phyloP scores from a whole-genome alignment of 495 filamentous ascomycete species.

The Articulospora tetracladia region DNA sequence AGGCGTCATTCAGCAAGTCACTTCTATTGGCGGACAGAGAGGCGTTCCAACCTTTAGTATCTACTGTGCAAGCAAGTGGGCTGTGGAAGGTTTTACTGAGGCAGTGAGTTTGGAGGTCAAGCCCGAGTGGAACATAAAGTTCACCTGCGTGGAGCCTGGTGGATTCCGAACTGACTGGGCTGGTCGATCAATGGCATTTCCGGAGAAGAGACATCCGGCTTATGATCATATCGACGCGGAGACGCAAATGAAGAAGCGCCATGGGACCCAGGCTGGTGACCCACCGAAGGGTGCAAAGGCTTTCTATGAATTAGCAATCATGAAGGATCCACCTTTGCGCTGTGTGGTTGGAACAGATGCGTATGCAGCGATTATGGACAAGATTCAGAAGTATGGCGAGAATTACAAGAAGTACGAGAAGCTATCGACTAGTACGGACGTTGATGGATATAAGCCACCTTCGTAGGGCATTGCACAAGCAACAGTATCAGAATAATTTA shows the following conservation, averaged over 20 bases:
- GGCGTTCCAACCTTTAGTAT: conserved; percentile 43
- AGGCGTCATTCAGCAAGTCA: conserved; percentile 51
- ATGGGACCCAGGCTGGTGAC: conserved; percentile 41
- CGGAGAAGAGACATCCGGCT: conserved; percentile 34
- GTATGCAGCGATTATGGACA: conserved; percentile 34
- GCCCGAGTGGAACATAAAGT: conserved; percentile 44
- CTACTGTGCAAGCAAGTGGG: conserved; percentile 55
- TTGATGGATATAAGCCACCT: conserved; percentile 32
- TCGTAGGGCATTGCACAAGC: background rate
- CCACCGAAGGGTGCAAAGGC: conserved; percentile 39
- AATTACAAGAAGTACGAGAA: conserved; percentile 41
- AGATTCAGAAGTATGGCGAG: conserved; percentile 37
- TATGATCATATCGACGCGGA: conserved; percentile 42
- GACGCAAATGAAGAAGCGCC: conserved; percentile 28
- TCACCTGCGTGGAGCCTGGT: conserved; percentile 33
- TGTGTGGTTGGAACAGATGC: conserved; percentile 42
- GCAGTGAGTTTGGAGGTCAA: conserved; percentile 44
- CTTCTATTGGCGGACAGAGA: conserved; percentile 45
- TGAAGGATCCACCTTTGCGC: conserved; percentile 41
- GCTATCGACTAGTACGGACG: conserved; percentile 40
- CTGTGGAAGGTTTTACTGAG: conserved; percentile 54
- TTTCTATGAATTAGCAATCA: conserved; percentile 43
- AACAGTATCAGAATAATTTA: background rate
- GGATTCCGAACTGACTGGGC: conserved; percentile 36
- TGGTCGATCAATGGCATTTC: conserved; percentile 27